A percentile compares a stretch with the other conserved stretches of the same genome.
Evolutionary conservation across 73 alveolate genomes (phyloP).

Genomic region (Uronychia binucleata): DNA sequence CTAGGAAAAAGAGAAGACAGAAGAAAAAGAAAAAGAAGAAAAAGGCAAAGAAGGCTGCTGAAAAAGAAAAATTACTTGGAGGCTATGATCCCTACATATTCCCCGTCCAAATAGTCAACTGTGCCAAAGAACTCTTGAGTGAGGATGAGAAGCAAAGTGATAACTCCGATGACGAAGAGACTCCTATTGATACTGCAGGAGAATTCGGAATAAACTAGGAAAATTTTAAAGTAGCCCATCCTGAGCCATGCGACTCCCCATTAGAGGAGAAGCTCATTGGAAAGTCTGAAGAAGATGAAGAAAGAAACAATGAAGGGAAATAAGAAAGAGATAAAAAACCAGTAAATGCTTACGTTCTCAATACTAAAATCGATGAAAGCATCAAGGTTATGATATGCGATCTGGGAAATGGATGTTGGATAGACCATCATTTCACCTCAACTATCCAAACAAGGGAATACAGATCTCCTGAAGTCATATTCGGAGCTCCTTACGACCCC

Average conservation of each 20-base stretch:
- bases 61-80: no score
- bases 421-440: constrained; percentile 86
- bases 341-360: background rate
- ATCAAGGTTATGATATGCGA: constrained; percentile 89
- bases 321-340: background rate
- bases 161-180: no score
- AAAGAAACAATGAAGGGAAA: background rate
- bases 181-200: no score
- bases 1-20: background rate
- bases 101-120: no score
- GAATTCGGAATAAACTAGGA: no score
- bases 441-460: constrained; percentile 91
- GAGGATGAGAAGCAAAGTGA: no score
- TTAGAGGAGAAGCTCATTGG: no score
- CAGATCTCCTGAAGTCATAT: constrained; percentile 98
- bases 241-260: no score
- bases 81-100: no score
- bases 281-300: background rate
- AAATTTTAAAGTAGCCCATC: no score
- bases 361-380: constrained; percentile 55
- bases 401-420: constrained; percentile 97
- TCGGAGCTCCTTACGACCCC: constrained; percentile 93
- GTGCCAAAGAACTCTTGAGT: no score
- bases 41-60: background rate
- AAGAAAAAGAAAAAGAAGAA: constrained; percentile 7